Evolutionary conservation across 495 filamentous ascomycete species (phyloP).

Genomic region (Lasiosphaeria ovina): DNA sequence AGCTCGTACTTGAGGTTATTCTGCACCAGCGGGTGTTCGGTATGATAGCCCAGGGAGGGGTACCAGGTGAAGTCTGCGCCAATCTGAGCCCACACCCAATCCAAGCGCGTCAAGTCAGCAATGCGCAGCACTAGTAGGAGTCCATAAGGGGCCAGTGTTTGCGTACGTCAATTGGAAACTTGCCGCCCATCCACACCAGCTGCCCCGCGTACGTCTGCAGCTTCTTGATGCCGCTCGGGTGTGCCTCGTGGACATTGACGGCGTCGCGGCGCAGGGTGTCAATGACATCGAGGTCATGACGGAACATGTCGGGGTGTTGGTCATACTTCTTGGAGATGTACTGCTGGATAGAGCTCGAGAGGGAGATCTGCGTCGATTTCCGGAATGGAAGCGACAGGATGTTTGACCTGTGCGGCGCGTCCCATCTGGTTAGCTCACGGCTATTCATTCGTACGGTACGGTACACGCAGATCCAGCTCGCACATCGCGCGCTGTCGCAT

Average conservation of each 20-base stretch:
- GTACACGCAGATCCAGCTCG: too few species aligned
- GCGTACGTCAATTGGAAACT: constrained; percentile 93
- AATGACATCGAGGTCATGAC: constrained; percentile 81
- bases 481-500: too few species aligned
- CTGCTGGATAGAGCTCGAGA: constrained; percentile 82
- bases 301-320: constrained; percentile 98
- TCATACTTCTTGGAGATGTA: constrained; percentile 99
- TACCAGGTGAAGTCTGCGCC: constrained; percentile 97
- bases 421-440: neutral
- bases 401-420: constrained; percentile 28
- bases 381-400: constrained; percentile 77
- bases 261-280: constrained; percentile 79
- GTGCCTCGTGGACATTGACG: constrained; percentile 81
- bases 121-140: neutral
- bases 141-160: neutral
- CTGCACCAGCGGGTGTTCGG: constrained; percentile 72
- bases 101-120: constrained; percentile 24
- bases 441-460: neutral
- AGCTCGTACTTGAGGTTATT: constrained; percentile 96
- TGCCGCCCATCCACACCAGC: constrained; percentile 88
- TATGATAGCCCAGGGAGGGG: constrained; percentile 87
- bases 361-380: constrained; percentile 69
- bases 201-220: constrained; percentile 87
- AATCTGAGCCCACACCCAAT: constrained; percentile 53
- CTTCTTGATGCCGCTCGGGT: constrained; percentile 84